Evolutionary conservation across 2,329 filamentous ascomycete genomes (phyloP).

Genomic region (Colletotrichum higginsianum): DNA sequence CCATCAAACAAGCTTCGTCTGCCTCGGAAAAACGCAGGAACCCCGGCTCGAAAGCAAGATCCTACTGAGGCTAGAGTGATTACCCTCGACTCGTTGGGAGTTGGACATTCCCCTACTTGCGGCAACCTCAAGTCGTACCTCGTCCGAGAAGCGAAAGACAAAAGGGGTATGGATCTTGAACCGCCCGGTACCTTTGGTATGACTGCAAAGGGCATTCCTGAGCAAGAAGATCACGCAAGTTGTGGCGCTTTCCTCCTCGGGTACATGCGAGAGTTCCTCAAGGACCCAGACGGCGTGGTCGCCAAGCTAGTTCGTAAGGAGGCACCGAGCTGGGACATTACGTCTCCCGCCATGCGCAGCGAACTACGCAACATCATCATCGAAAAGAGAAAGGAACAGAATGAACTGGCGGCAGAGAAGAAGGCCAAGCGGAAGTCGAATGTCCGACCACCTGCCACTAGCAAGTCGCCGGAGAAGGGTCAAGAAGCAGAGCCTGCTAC

Average conservation of each 20-base stretch:
- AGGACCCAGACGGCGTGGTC: slow-evolving; percentile 80
- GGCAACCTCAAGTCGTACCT: slow-evolving; percentile 83
- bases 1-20: slow-evolving; percentile 28
- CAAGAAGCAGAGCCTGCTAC: slow-evolving; percentile 10
- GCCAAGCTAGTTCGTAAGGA: slow-evolving; percentile 75
- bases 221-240: slow-evolving; percentile 88
- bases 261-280: slow-evolving; percentile 87
- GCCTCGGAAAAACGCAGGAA: slow-evolving; percentile 34
- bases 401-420: slow-evolving; percentile 57
- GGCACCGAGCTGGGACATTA: slow-evolving; percentile 65
- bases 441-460: slow-evolving; percentile 44
- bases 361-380: slow-evolving; percentile 78
- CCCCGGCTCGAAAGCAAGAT: slow-evolving; percentile 58
- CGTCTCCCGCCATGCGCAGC: slow-evolving; percentile 72
- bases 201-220: slow-evolving; percentile 82
- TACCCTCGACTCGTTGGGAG: slow-evolving; percentile 88
- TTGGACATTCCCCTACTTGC: slow-evolving; percentile 74
- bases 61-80: slow-evolving; percentile 79
- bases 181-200: slow-evolving; percentile 61
- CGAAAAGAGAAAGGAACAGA: slow-evolving; percentile 72
- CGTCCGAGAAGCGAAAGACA: slow-evolving; percentile 76
- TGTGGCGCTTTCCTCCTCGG: slow-evolving; percentile 90
- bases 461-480: slow-evolving; percentile 13
- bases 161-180: slow-evolving; percentile 64
- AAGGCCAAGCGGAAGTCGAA: slow-evolving; percentile 53